A percentile compares a stretch with the other conserved stretches of the same genome.
Evolutionary conservation across 371 early-diverging fungal genomes (phyloP).

Genomic region (Syncephalastrum sp.): DNA sequence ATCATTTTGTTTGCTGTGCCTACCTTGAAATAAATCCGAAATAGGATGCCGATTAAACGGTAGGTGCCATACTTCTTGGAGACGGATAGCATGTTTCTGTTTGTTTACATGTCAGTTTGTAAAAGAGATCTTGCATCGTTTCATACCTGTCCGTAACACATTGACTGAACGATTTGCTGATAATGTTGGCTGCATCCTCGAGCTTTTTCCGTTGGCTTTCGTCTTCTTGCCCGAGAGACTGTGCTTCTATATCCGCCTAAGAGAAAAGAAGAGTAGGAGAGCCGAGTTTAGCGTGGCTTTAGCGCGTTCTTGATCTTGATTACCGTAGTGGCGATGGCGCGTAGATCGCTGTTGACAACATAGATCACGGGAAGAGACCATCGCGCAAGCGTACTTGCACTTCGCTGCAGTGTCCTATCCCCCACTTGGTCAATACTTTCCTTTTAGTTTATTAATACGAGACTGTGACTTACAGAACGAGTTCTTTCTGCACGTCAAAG

Average conservation of each 20-base stretch:
- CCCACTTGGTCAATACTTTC: neutral
- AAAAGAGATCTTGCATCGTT: neutral
- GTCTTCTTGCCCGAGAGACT: conserved; percentile 17
- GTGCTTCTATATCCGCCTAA: conserved; percentile 57
- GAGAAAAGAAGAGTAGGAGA: neutral
- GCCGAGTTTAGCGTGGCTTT: neutral
- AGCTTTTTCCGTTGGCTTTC: conserved; percentile 49
- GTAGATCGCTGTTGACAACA: conserved; percentile 56
- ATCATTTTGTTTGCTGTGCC: neutral
- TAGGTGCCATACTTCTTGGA: conserved; percentile 93
- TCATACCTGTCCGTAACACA: conserved; percentile 84
- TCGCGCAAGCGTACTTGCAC: conserved; percentile 37
- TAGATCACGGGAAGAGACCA: conserved; percentile 59
- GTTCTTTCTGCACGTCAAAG: conserved; percentile 51
- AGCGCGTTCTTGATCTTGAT: neutral
- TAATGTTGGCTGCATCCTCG: conserved; percentile 82
- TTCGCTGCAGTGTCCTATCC: conserved; percentile 44
- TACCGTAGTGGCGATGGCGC: conserved; percentile 41
- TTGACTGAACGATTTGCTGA: conserved; percentile 83
- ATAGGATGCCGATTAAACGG: conserved; percentile 77
- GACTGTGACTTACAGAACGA: conserved; percentile 47
- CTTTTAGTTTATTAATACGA: neutral
- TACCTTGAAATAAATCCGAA: conserved; percentile 84
- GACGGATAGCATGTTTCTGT: conserved; percentile 38
- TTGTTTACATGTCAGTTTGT: neutral